Base-by-base conservation (phyloP, 2,329 filamentous ascomycete genomes). In the Ophiosphaerella korrae region DNA sequence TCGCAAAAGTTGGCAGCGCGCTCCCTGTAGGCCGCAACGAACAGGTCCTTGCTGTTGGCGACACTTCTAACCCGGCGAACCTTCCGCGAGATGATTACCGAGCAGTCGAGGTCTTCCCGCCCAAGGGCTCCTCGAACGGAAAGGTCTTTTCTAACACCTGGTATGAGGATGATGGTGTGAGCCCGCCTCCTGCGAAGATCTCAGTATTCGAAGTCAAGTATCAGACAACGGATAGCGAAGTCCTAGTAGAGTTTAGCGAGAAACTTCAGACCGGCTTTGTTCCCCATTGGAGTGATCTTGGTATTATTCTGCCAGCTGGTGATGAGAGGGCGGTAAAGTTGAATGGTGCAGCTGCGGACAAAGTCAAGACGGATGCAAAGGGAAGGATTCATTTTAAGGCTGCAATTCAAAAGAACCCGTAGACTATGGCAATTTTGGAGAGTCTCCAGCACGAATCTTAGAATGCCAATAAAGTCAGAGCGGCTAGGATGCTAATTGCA, bases 81-180 rank as follows among this genome's bases (percentile, higher is more conserved):
- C 66, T 78, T 14, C 77, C 78, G 9, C 58, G 76, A 1, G 82
- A 85, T 50, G 81, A 85, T 55, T 84, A 81, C 56, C 75, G 83
- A 6, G 82, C 76, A 1, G 72, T 85, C 0, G 83, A 85, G 62
- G 77, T 85, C 18, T 85, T 84, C 63, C 83, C 83, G 2, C 78
- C 81, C 0, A 67, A 69, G 23, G 73, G 73, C 0, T 74, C 68
- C 34, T 76, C 70, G 1, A 58, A 67, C 9, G 70, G 64, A 1
- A 67, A 69, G 0, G 67, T 63, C 12, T 73, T 67, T 7, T 80
- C 74, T 52, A 67, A 56, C 21, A 76, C 70, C 0, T 85, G 82
- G 82, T 77, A 77, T 41, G 83, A 85, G 62, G 82, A 85, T 53
- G 82, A 85, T 66, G 82, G 82, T 0, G 77, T 84, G 24, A 79